Evolutionary conservation across 257 asterid genomes (phyloP).

Genomic region (Fraxinus pennsylvanica): DNA sequence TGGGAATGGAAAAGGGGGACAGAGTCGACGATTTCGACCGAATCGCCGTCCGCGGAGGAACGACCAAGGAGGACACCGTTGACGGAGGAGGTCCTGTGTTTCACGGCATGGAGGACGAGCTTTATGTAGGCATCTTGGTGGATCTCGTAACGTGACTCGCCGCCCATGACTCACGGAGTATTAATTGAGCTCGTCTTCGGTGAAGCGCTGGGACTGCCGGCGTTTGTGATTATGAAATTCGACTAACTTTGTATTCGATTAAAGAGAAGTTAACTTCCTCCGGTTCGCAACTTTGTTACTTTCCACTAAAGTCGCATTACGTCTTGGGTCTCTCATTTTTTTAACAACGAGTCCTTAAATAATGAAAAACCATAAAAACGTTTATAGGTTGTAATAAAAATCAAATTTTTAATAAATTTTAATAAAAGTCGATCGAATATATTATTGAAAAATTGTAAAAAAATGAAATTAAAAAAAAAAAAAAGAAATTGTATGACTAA

Average conservation of each 20-base stretch:
- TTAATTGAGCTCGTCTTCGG: neutral
- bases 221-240: neutral
- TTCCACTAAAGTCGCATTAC: neutral
- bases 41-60: constrained; percentile 43
- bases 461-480: too few species aligned
- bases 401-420: too few species aligned
- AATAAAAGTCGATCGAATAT: too few species aligned
- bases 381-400: too few species aligned
- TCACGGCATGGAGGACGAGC: constrained; percentile 87
- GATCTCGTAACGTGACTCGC: constrained; percentile 76
- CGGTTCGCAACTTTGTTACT: neutral
- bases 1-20: constrained; percentile 95
- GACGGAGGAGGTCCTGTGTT: constrained; percentile 85
- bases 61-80: constrained; percentile 88
- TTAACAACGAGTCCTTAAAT: too few species aligned
- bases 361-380: too few species aligned
- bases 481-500: too few species aligned
- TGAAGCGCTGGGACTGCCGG: neutral
- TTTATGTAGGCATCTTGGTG: constrained; percentile 88
- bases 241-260: neutral
- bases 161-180: constrained; percentile 58
- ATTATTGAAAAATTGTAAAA: too few species aligned
- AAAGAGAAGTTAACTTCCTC: neutral
- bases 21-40: constrained; percentile 77
- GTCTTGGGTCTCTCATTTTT: too few species aligned